Evolutionary conservation across 352 stramenopile species (phyloP), one percentile per base, ranked within the genome.

Genomic region (Pythium apleroticum): DNA sequence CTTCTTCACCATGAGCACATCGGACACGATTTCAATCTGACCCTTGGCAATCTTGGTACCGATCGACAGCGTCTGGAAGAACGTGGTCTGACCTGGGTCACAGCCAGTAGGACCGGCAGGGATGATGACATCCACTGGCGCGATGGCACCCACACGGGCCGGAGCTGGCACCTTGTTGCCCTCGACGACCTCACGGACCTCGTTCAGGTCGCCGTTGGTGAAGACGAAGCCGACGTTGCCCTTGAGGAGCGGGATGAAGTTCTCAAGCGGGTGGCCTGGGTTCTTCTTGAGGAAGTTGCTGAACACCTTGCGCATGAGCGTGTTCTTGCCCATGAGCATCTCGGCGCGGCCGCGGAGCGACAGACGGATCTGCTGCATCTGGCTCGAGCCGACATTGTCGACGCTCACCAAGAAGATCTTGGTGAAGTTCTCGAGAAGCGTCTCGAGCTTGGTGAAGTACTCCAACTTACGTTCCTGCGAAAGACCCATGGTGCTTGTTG

Each of bases 291-390:
- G 57, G 84, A 93, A 99, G 71, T 97, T 97, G 75, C 84, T 84
- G 71, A 99, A 98, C 71, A 98, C 96, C 77, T 99, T 99, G 69
- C 97, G 90, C 89, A 99, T 99, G 77, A 99, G 96, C 73, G 98
- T 99, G 90, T 99, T 99, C 90, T 99, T 99, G 76, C 98, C 98
- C 97, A 99, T 99, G 68, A 99, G 90, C 54, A 99, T 82, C 53
- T 98, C 95, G 56, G 95, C 98, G 59, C 89, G 88, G 72, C 94
- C 93, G 69, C 97, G 96, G 22, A 99, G 93, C 28, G 85, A 86
- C 37, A 97, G 86, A 90, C 98, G 96, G 74, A 99, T 99, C 73
- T 98, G 81, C 78, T 99, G 97, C 78, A 99, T 98, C 87, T 99
- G 98, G 74, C 97, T 97, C 66, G 97, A 99, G 66, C 97, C 97